Conservation (phyloP, 2,329 filamentous ascomycete species). For the Diaporthe humulicola region DNA sequence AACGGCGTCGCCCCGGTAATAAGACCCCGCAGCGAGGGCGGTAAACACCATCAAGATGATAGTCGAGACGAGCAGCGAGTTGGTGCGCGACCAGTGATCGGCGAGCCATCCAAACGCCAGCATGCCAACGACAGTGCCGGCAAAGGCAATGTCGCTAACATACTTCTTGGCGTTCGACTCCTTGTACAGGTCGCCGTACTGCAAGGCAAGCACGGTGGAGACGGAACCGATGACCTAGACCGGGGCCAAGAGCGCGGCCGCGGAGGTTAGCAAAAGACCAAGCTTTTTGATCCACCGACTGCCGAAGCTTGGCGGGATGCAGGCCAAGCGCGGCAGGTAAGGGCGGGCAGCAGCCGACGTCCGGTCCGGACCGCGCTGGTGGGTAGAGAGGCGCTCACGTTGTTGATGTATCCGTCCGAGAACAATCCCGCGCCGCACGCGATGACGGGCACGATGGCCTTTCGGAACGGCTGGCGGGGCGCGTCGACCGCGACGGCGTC, state of each 20-base stretch:
- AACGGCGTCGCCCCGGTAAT: conserved; percentile 68
- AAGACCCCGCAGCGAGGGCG: conserved; percentile 81
- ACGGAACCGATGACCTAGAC: conserved; percentile 86
- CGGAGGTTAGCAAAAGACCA: conserved; percentile 1
- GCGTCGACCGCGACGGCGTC: background rate
- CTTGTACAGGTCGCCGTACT: conserved; percentile 81
- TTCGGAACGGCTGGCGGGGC: conserved; percentile 37
- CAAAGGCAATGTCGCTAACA: conserved; percentile 81
- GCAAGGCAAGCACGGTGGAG: conserved; percentile 76
- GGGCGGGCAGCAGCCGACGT: too few species aligned
- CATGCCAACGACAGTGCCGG: conserved; percentile 86
- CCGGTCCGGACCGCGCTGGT: conserved; percentile 25
- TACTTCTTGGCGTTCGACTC: conserved; percentile 78
- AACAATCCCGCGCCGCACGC: conserved; percentile 93
- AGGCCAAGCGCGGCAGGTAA: conserved; percentile 16
- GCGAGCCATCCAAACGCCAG: conserved; percentile 84
- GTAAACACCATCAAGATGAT: conserved; percentile 89
- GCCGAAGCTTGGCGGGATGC: conserved; percentile 25
- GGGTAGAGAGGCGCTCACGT: conserved; percentile 64
- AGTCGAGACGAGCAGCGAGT: conserved; percentile 85
- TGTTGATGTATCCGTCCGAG: conserved; percentile 93
- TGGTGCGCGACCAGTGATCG: conserved; percentile 88
- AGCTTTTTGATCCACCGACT: background rate
- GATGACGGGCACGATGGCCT: conserved; percentile 74
- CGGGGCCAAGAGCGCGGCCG: background rate